Evolutionary conservation across 139 green algal genomes (phyloP).

Genomic region (Spirogloea muscicola): DNA sequence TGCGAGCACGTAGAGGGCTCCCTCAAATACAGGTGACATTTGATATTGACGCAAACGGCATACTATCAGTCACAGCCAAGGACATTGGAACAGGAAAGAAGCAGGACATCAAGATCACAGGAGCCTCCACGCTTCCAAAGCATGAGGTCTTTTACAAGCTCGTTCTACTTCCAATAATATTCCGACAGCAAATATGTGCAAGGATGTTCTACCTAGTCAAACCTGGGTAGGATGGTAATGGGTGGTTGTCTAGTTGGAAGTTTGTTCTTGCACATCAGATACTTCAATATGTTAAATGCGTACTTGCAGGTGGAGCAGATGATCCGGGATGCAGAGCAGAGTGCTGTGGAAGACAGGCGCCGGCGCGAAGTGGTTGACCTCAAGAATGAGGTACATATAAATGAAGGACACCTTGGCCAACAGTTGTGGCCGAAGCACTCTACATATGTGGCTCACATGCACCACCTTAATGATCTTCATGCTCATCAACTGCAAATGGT

Average conservation of each 20-base stretch:
- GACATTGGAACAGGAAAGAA: conserved; percentile 91
- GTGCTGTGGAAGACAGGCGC: conserved; percentile 84
- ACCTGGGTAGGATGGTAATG: too few species aligned
- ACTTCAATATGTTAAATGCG: neutral
- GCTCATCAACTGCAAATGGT: too few species aligned
- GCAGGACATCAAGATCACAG: conserved; percentile 96
- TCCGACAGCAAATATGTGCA: too few species aligned
- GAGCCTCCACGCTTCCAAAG: conserved; percentile 65
- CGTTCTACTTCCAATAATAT: neutral
- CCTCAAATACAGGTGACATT: conserved; percentile 96
- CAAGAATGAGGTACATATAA: conserved; percentile 92
- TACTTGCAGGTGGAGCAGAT: conserved; percentile 10
- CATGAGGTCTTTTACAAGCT: conserved; percentile 63
- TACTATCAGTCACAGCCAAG: conserved; percentile 85
- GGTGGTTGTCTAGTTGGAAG: too few species aligned
- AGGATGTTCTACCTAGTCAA: too few species aligned
- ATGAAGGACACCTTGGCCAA: too few species aligned
- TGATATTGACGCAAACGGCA: conserved; percentile 98
- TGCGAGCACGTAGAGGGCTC: conserved; percentile 82
- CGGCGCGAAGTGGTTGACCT: conserved; percentile 83
- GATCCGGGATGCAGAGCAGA: conserved; percentile 89
- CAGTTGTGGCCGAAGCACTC: too few species aligned
- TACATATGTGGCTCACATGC: too few species aligned
- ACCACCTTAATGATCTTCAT: too few species aligned
- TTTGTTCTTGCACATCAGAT: neutral